These are phyloP conservation scores for Entrophospora sp. DNA, from an alignment of 192 early-diverging fungal genomes.

Conservation along the genomic window DNA sequence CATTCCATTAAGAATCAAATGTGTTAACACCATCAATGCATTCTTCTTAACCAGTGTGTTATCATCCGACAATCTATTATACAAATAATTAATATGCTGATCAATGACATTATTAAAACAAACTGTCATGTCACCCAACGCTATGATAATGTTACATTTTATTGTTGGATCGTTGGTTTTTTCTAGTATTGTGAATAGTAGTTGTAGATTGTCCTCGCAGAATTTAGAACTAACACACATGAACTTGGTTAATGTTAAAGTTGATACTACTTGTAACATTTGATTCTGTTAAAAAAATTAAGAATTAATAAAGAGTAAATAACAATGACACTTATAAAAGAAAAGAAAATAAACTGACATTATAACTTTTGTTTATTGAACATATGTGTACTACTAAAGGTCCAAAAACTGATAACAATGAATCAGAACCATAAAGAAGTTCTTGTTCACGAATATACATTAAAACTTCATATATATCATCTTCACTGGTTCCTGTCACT, in stretches of 20 bases:
- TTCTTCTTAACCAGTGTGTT: constrained; percentile 87
- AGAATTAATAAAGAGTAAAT: not conserved
- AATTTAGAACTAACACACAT: constrained; percentile 96
- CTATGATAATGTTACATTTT: constrained; percentile 91
- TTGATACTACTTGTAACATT: constrained; percentile 81
- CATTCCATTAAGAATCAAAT: constrained; percentile 97
- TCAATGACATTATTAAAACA: constrained; percentile 96
- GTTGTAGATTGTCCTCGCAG: constrained; percentile 85
- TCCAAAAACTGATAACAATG: constrained; percentile 73
- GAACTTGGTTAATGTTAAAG: constrained; percentile 85
- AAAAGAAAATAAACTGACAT: constrained; percentile 37
- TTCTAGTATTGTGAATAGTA: constrained; percentile 85
- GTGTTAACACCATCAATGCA: constrained; percentile 96
- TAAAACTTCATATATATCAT: constrained; percentile 91
- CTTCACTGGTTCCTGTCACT: constrained; percentile 86
- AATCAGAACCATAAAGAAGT: constrained; percentile 69
- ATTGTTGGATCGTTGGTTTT: constrained; percentile 76
- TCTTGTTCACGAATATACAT: constrained; percentile 83
- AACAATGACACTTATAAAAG: not conserved
- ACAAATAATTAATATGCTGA: constrained; percentile 91
- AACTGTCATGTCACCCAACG: constrained; percentile 96
- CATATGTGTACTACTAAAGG: constrained; percentile 78
- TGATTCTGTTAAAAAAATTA: constrained; percentile 47
- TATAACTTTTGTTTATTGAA: constrained; percentile 69
- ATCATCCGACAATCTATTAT: constrained; percentile 79